A percentile compares a stretch with the other conserved stretches of the same genome.
Conservation (phyloP, 257 asterid genomes). For the Marsdenia floribunda region DNA sequence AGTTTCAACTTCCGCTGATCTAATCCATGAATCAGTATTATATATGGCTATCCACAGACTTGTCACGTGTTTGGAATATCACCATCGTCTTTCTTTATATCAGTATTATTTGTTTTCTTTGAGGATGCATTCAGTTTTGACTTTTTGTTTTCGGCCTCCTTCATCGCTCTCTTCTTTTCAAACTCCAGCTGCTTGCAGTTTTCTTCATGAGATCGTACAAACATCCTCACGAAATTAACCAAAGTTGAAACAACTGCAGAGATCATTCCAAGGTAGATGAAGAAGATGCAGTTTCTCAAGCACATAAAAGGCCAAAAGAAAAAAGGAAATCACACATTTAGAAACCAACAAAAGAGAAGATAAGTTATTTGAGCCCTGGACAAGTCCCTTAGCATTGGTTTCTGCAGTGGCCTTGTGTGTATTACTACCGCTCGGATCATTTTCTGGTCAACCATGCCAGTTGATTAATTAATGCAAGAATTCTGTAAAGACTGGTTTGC, state of each 20-base stretch:
- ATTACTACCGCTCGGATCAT: background rate
- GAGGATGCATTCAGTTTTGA: conserved; percentile 12
- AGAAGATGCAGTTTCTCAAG: background rate
- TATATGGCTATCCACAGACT: background rate
- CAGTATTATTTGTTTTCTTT: background rate
- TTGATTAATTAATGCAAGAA: background rate
- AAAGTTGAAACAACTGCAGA: conserved; percentile 66
- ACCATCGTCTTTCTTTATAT: background rate
- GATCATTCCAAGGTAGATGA: conserved; percentile 4
- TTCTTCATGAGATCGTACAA: conserved; percentile 55
- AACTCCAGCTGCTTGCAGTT: conserved; percentile 64
- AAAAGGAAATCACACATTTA: background rate
- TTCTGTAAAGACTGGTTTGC: background rate
- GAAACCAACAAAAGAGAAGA: background rate
- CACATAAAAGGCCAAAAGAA: background rate
- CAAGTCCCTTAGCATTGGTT: background rate
- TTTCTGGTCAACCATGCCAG: background rate
- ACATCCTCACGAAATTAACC: conserved; percentile 70
- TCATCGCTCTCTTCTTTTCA: conserved; percentile 65
- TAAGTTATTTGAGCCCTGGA: background rate
- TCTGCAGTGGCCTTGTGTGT: background rate
- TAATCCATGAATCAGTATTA: background rate
- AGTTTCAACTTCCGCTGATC: background rate
- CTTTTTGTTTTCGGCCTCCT: conserved; percentile 45
- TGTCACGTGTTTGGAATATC: conserved; percentile 1